A percentile compares a stretch with the other conserved stretches of the same genome.
These are phyloP conservation scores for Pestalotiopsis sp. DNA, from an alignment of 2,329 filamentous ascomycete genomes.

Conservation along the genomic window DNA sequence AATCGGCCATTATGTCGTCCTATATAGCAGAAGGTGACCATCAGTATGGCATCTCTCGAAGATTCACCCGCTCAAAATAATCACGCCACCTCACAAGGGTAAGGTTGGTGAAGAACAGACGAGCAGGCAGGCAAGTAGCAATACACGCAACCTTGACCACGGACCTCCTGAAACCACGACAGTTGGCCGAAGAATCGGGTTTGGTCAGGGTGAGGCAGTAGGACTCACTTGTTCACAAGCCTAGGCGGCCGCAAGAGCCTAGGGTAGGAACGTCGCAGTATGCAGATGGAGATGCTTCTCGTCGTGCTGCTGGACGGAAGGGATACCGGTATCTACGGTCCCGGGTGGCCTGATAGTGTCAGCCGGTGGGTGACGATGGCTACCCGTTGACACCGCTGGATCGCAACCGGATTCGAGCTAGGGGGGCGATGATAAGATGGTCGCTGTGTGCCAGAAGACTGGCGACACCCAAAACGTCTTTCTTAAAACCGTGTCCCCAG, in stretches of 20 bases:
- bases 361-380: slow-evolving; percentile 4
- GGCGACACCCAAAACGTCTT: neutral
- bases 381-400: neutral
- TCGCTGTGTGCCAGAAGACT: neutral
- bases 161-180: neutral
- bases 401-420: slow-evolving; percentile 4
- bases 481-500: neutral
- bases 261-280: slow-evolving; percentile 30
- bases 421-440: slow-evolving; percentile 2
- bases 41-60: neutral
- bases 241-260: slow-evolving; percentile 36
- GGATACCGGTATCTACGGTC: neutral
- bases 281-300: slow-evolving; percentile 17
- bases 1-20: slow-evolving; percentile 59
- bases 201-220: slow-evolving; percentile 5
- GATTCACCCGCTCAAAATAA: neutral
- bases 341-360: neutral
- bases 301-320: neutral
- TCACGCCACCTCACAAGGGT: neutral
- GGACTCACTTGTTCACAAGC: slow-evolving; percentile 28
- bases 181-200: neutral
- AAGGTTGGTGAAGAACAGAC: neutral
- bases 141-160: too few species aligned
- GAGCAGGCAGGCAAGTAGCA: too few species aligned
- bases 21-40: slow-evolving; percentile 32